Evolutionary conservation across 257 asterid genomes (phyloP).

Genomic region (Verbena officinalis): DNA sequence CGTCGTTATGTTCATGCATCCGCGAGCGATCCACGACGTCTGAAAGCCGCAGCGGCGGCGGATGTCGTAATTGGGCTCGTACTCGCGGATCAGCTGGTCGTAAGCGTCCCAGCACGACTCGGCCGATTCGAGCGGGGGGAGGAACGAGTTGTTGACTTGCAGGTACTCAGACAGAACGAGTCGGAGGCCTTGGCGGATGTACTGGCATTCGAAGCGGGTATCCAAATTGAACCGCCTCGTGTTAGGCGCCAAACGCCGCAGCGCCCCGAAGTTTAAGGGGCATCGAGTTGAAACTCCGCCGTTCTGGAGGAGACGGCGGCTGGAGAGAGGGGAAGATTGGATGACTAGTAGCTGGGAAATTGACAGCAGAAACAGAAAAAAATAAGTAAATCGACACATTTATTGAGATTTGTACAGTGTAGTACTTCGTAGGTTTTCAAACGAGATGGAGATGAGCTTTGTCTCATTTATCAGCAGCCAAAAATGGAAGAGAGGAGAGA

Average conservation of each 20-base stretch:
- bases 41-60: constrained; percentile 66
- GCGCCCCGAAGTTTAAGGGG: constrained; percentile 57
- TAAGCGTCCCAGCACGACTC: constrained; percentile 67
- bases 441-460: constrained; percentile 3
- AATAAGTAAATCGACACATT: constrained; percentile 36
- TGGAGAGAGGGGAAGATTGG: constrained; percentile 20
- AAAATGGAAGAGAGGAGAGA: constrained; percentile 9
- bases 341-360: constrained; percentile 7
- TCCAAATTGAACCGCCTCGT: constrained; percentile 36
- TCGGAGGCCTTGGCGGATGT: constrained; percentile 70
- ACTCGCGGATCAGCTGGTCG: constrained; percentile 47
- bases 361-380: constrained; percentile 22
- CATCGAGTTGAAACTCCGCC: constrained; percentile 43
- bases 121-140: constrained; percentile 60
- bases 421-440: too few relatives aligned
- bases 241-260: constrained; percentile 37
- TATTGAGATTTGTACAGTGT: not conserved
- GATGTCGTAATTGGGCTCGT: constrained; percentile 43
- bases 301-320: constrained; percentile 49
- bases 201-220: constrained; percentile 52
- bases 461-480: constrained; percentile 28
- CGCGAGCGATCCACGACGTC: constrained; percentile 69
- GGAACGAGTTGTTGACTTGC: constrained; percentile 49
- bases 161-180: constrained; percentile 71
- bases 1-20: constrained; percentile 71